Evolutionary conservation across 352 stramenopile genomes (phyloP).

Genomic region (Ophiocytium majus): DNA sequence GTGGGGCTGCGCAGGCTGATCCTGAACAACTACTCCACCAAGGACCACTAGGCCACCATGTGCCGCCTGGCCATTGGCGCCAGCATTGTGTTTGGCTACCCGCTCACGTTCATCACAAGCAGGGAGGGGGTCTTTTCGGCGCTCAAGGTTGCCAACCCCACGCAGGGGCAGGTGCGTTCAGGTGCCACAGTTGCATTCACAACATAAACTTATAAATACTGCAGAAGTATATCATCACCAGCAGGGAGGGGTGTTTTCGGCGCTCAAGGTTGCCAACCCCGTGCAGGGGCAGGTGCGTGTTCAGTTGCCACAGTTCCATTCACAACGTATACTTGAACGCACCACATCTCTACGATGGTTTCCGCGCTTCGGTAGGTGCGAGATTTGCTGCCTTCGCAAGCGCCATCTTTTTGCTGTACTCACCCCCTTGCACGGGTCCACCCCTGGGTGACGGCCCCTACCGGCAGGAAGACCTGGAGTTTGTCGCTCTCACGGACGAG

Average conservation of each 20-base stretch:
- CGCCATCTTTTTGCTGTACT: no score
- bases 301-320: background rate
- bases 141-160: conserved; percentile 26
- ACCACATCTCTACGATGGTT: no score
- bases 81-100: conserved; percentile 57
- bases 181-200: background rate
- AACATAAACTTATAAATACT: no score
- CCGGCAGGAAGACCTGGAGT: no score
- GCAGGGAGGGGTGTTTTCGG: conserved; percentile 41
- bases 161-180: conserved; percentile 20
- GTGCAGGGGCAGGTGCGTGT: conserved; percentile 22
- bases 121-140: conserved; percentile 43
- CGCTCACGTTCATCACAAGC: conserved; percentile 51
- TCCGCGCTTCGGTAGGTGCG: no score
- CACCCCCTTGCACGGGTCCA: no score
- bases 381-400: no score
- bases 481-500: no score
- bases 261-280: conserved; percentile 27
- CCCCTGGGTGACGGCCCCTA: no score
- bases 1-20: conserved; percentile 54
- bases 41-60: conserved; percentile 51
- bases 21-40: conserved; percentile 57
- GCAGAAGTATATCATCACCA: no score
- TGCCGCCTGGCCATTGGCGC: conserved; percentile 53
- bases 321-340: no score